Evolutionary conservation across 1,139 yeast species (phyloP).

Genomic region (Suhomyces coccinellae): DNA sequence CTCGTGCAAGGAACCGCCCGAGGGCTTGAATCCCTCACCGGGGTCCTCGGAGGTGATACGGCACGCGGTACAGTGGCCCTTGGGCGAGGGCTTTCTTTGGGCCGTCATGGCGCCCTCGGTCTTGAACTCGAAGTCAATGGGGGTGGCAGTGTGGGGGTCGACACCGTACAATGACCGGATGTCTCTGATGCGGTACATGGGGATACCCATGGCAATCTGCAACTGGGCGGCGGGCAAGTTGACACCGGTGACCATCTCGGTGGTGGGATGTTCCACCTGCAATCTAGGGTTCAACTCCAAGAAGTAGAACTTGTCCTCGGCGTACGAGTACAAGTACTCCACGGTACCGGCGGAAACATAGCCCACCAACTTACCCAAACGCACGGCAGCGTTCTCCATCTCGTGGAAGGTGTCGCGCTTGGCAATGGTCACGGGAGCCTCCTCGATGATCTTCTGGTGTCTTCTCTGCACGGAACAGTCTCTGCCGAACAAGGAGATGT

Average conservation of each 20-base stretch:
- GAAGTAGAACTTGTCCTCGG: conserved; percentile 92
- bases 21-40: conserved; percentile 98
- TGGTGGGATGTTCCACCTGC: conserved; percentile 99
- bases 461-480: conserved; percentile 98
- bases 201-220: conserved; percentile 99
- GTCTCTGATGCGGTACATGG: conserved; percentile 91
- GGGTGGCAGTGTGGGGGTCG: conserved; percentile 89
- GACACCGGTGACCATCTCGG: conserved; percentile 98
- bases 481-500: conserved; percentile 90
- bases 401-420: conserved; percentile 77
- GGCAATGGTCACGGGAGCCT: conserved; percentile 95
- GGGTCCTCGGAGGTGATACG: conserved; percentile 99
- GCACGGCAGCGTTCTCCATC: conserved; percentile 97
- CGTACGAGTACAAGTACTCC: conserved; percentile 90
- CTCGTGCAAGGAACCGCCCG: conserved; percentile 95
- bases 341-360: conserved; percentile 99
- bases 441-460: conserved; percentile 95
- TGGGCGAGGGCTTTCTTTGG: conserved; percentile 92
- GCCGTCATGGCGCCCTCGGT: conserved; percentile 67
- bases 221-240: conserved; percentile 97
- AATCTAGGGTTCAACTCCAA: conserved; percentile 95
- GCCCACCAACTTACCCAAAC: conserved; percentile 94
- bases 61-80: conserved; percentile 98
- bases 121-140: conserved; percentile 87
- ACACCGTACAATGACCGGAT: conserved; percentile 92